Evolutionary conservation across 192 early-diverging fungal species (phyloP), one percentile per base, ranked within the genome.

Genomic region (Backusella mclennaniae): DNA sequence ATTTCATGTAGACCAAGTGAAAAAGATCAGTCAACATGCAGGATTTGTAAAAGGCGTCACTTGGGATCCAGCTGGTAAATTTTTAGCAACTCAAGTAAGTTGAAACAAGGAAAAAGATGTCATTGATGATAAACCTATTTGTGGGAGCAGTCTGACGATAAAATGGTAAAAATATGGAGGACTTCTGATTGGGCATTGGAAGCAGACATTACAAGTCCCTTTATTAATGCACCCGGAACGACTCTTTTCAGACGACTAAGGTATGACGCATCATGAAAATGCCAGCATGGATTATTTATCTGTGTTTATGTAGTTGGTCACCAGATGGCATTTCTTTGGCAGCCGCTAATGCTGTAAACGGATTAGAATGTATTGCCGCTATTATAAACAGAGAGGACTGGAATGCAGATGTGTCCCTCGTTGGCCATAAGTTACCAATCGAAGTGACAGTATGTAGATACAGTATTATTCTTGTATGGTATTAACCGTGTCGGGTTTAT

Each of bases 41-140:
- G 95, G 94, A 52, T 98, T 98, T 82, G 98, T 99, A 21, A 99
- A 99, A 85, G 98, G 98, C 19, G 79, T 99, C 2, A 90, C 96
- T 1, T 99, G 95, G 89, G 98, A 99, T 82, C 98, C 98, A 3
- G 94, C 94, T 2, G 97, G 97, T 9, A 91, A 94, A 76, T 99
- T 91, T 79, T 81, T 99, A 69, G 97, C 97, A 0, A 90, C 94
- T 9, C 95, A 99, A 85, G 90, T 93, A 63, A 63, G 26, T 63
- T 12, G 56, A 33, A 38, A 49, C 5, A 35, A 31, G 69, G 4
- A 19, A 36, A 6, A 35, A 63, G 0, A 56, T 5, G 9, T 26
- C 1, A 14, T 14, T 7, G 11, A 23, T 23, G 33, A 3, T 33
- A 33, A 33, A 33, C 33, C 33, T 33, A 12, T 29, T 23, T 59